A percentile compares a stretch with the other conserved stretches of the same genome.
Evolutionary conservation across 306 rosid species (phyloP).

Genomic region (Cicer pinnatifidum): DNA sequence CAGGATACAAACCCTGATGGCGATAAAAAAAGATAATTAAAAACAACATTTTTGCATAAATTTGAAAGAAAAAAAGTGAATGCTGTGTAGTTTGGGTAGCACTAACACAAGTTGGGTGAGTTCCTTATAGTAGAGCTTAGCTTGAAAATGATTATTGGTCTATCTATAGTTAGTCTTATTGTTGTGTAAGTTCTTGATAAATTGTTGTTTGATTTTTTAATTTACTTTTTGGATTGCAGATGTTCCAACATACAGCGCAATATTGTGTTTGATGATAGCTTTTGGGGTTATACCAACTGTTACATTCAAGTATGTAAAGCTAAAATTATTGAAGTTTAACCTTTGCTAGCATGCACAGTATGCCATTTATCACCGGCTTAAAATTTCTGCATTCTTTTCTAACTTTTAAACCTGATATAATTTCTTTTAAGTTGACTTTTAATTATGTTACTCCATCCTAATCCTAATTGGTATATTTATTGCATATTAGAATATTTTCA

Average conservation of each 20-base stretch:
- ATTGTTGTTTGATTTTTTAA: constrained; percentile 35
- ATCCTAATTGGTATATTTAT: background rate
- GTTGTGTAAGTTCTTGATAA: constrained; percentile 16
- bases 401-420: constrained; percentile 2
- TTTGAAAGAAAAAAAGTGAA: constrained; percentile 12
- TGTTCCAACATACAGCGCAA: constrained; percentile 55
- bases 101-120: background rate
- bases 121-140: background rate
- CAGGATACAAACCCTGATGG: no score
- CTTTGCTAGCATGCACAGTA: constrained; percentile 23
- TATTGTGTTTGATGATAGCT: constrained; percentile 68
- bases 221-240: constrained; percentile 55
- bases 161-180: constrained; percentile 19
- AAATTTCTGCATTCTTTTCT: constrained; percentile 10
- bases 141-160: constrained; percentile 22
- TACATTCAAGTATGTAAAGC: constrained; percentile 67
- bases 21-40: no score
- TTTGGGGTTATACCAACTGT: constrained; percentile 84
- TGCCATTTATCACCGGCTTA: background rate
- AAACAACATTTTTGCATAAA: no score
- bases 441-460: background rate
- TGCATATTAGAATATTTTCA: background rate
- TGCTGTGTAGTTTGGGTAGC: background rate
- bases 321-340: constrained; percentile 27
- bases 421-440: constrained; percentile 25